Percentiles rank a stretch among this genome's conserved stretches.
Evolutionary conservation across 169 alveolate species (phyloP).

Genomic region (Plasmodium vinckei): DNA sequence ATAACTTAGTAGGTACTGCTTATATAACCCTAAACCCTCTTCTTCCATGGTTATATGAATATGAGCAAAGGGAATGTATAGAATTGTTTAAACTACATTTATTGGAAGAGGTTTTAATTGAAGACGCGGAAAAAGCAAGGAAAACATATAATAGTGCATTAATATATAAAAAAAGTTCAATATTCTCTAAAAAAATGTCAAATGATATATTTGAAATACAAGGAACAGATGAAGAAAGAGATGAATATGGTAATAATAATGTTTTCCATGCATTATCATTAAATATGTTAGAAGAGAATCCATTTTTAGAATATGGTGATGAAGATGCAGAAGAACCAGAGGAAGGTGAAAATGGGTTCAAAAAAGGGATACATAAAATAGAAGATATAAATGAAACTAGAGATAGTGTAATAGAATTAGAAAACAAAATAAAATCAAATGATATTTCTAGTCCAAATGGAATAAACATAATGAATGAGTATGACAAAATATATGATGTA

Average conservation of each 20-base stretch:
- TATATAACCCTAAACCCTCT: constrained; percentile 85
- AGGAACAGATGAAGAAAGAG: constrained; percentile 16
- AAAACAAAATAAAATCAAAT: background rate
- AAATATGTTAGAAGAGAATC: constrained; percentile 19
- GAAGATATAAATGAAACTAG: background rate
- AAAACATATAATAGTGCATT: constrained; percentile 61
- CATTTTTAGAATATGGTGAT: background rate
- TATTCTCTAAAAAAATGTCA: constrained; percentile 39
- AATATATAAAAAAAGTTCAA: constrained; percentile 64
- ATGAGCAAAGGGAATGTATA: constrained; percentile 81
- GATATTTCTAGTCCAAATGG: no score
- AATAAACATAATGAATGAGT: no score
- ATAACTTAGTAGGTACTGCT: constrained; percentile 84
- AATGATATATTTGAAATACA: constrained; percentile 23
- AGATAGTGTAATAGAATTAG: background rate
- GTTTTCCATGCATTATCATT: constrained; percentile 1
- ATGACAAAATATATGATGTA: no score
- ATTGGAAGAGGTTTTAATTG: constrained; percentile 84
- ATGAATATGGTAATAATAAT: background rate
- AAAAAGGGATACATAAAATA: background rate
- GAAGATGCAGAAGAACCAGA: background rate
- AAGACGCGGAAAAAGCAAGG: constrained; percentile 83
- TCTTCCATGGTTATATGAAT: constrained; percentile 87
- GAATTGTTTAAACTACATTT: constrained; percentile 85
- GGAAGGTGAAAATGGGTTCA: background rate